These are phyloP conservation scores for Quercus lobata DNA, from an alignment of 331 rosid genomes.

Conservation along the genomic window DNA sequence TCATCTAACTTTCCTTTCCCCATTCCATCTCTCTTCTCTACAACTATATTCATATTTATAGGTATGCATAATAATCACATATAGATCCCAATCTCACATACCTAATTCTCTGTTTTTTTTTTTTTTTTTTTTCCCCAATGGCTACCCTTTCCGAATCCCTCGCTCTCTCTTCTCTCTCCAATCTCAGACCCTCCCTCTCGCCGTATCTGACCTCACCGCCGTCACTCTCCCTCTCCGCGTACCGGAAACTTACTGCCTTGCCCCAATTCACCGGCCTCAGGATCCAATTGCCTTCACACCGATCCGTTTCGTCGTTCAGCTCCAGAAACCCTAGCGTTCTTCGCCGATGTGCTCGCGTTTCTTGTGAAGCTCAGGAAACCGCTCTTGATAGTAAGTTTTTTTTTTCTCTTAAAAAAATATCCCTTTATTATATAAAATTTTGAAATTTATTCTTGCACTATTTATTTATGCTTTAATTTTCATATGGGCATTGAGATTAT, in stretches of 20 bases:
- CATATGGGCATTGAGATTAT: neutral
- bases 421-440: neutral
- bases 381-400: neutral
- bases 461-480: neutral
- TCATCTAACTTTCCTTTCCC: constrained; percentile 9
- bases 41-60: neutral
- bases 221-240: neutral
- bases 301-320: neutral
- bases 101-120: neutral
- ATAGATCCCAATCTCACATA: neutral
- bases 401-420: neutral
- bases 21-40: neutral
- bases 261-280: neutral
- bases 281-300: neutral
- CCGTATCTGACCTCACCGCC: neutral
- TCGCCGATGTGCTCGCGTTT: neutral
- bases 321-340: neutral
- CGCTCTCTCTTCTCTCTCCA: neutral
- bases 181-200: neutral
- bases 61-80: too few species aligned
- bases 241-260: neutral
- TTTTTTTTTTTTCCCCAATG: neutral
- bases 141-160: neutral
- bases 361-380: neutral
- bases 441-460: neutral